phyloP scores from a whole-genome alignment of 1,284 basidiomycete genomes.

The Leccinum angustisporum region DNA sequence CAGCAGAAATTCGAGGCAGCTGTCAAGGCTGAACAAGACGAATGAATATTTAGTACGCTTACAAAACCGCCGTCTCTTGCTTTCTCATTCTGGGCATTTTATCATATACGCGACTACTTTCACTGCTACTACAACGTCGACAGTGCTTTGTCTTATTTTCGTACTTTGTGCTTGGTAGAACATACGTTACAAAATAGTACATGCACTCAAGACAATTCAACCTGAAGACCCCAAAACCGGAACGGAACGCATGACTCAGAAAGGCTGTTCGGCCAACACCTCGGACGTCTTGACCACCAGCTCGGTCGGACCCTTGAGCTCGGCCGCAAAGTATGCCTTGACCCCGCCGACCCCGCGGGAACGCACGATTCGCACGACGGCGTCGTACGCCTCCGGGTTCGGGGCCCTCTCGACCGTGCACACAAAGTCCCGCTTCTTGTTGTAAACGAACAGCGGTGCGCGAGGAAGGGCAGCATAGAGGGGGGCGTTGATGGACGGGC shows the following conservation, averaged over 20 bases:
- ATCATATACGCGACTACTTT: neutral
- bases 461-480: neutral
- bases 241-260: constrained; percentile 22
- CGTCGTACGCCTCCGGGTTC: constrained; percentile 40
- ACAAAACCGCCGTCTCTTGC: neutral
- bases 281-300: constrained; percentile 51
- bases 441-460: constrained; percentile 46
- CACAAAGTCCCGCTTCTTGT: constrained; percentile 50
- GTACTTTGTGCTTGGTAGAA: neutral
- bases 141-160: neutral
- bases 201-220: neutral
- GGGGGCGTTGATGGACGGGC: constrained; percentile 2
- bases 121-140: neutral
- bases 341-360: constrained; percentile 42
- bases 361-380: constrained; percentile 38
- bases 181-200: neutral
- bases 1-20: constrained; percentile 30
- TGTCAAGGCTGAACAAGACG: neutral
- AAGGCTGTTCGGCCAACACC: constrained; percentile 50
- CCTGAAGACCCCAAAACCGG: neutral
- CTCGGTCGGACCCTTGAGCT: constrained; percentile 45
- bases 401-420: constrained; percentile 41
- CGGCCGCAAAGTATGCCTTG: constrained; percentile 60
- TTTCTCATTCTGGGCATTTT: neutral
- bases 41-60: neutral